Base-by-base conservation (phyloP, 768 basidiomycete species). In the Tulasnella sp. region DNA sequence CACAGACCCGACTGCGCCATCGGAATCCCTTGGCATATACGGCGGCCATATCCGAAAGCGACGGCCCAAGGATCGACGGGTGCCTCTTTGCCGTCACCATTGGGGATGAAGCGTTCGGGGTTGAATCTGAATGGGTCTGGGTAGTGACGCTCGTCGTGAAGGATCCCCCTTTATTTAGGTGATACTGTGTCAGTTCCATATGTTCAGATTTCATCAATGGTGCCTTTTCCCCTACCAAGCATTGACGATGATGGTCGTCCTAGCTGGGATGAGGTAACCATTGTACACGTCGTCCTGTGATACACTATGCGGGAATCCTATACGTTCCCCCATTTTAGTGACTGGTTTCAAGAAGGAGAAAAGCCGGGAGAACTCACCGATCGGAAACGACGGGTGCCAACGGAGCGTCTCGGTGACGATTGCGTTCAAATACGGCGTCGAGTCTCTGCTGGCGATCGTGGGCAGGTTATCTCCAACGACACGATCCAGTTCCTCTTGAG, bases 401-500 rank as follows among this genome's bases (percentile, higher is more conserved):
- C 65, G 51, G 3, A 62, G 30, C 11, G 48, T 56, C 56, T 67
- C 65, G n/a, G 60, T 49, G 17, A 63, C 7, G 1, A 64, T 26
- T 10, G 66, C 63, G 1, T 63, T 41, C 17, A 64, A n/a, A 44
- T 66, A 67, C 7, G 66, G 64, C 45, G 63, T 43, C 51, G 56
- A 1, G 27, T 41, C 41, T 5, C 62, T 58, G 43, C 69, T 69
- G 4, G 41, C 61, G 17, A 61, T 52, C 3, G 62, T 60, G 0
- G 67, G 49, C 71, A 75, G 70, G 3, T 65, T 63, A 17, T 60
- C 51, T 1, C 68, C 66, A 10, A 75, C 62, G 23, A 70, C 64
- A 4, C 59, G 51, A 19, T 71, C 64, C 21, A 74, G 68, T 66
- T 78, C 76, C 29, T 67, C 68, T 17, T 74, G 72, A 15, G 71